Percentiles rank a stretch among this genome's conserved stretches.
phyloP scores from a whole-genome alignment of 192 early-diverging fungal species.

The Umbelopsis sp. region DNA sequence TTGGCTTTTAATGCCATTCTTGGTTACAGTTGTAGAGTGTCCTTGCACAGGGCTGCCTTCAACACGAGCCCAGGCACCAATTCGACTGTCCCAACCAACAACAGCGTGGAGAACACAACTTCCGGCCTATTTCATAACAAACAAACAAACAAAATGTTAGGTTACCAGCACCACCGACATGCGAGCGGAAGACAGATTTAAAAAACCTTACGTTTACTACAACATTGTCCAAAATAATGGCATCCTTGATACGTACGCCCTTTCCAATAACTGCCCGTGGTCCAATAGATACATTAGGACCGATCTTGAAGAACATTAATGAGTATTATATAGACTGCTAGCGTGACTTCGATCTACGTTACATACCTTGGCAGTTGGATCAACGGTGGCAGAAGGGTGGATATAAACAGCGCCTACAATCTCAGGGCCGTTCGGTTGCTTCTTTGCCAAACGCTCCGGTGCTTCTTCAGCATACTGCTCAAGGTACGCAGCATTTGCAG shows the following conservation, averaged over 20 bases:
- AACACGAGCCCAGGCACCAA: constrained; percentile 92
- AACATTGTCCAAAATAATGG: constrained; percentile 91
- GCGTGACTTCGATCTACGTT: background rate
- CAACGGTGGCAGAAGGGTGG: constrained; percentile 90
- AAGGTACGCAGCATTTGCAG: constrained; percentile 92
- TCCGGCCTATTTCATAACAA: constrained; percentile 59
- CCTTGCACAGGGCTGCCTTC: constrained; percentile 78
- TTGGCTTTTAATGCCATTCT: constrained; percentile 89
- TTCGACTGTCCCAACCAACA: constrained; percentile 91
- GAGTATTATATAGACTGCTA: background rate
- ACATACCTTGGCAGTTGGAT: constrained; percentile 82
- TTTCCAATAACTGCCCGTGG: constrained; percentile 86
- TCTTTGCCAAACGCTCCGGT: constrained; percentile 67
- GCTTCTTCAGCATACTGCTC: constrained; percentile 70
- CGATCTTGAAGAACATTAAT: constrained; percentile 57
- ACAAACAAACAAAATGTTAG: background rate
- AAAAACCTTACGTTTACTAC: constrained; percentile 66
- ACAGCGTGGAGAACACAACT: constrained; percentile 86
- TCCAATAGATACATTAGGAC: constrained; percentile 95
- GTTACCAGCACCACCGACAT: background rate
- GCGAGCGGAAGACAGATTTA: background rate
- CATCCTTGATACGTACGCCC: constrained; percentile 91
- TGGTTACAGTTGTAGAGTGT: constrained; percentile 74
- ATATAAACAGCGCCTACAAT: constrained; percentile 92
- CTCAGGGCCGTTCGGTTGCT: constrained; percentile 61